Evolutionary conservation across 2,329 filamentous ascomycete species (phyloP).

Genomic region (Simplicillium aogashimaense): DNA sequence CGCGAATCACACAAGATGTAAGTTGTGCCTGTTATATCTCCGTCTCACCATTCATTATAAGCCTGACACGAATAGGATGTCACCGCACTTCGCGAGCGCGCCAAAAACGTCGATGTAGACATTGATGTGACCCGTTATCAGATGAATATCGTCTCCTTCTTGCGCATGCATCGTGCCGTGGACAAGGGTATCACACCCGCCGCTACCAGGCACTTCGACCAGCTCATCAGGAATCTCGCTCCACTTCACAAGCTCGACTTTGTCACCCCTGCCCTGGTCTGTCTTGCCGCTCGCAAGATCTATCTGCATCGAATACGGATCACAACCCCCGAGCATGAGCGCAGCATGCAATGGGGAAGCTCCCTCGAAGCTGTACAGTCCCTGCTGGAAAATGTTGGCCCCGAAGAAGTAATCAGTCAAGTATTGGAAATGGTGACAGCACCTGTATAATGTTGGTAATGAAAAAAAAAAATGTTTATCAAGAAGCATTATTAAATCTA

Average conservation of each 20-base stretch:
- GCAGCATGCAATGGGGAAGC: conserved; percentile 92
- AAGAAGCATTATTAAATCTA: conserved; percentile 2
- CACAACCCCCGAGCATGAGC: conserved; percentile 59
- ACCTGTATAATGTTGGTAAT: conserved; percentile 24
- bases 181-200: conserved; percentile 65
- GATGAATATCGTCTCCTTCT: conserved; percentile 77
- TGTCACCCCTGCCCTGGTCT: conserved; percentile 74
- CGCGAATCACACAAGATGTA: conserved; percentile 31
- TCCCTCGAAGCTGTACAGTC: conserved; percentile 57
- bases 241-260: conserved; percentile 73
- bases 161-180: conserved; percentile 81
- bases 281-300: conserved; percentile 73
- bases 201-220: conserved; percentile 68
- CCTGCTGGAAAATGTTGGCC: conserved; percentile 51
- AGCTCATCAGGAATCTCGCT: conserved; percentile 63
- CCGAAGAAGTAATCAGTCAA: conserved; percentile 56
- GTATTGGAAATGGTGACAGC: conserved; percentile 47
- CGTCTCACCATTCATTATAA: not conserved
- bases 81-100: conserved; percentile 46
- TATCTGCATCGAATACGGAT: conserved; percentile 78
- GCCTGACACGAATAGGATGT: conserved; percentile 34
- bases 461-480: not conserved
- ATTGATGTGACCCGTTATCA: conserved; percentile 77
- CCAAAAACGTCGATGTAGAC: conserved; percentile 51
- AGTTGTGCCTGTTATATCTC: conserved; percentile 5